Conservation (phyloP, 2,329 filamentous ascomycete species). For the Colletotrichum trifolii region DNA sequence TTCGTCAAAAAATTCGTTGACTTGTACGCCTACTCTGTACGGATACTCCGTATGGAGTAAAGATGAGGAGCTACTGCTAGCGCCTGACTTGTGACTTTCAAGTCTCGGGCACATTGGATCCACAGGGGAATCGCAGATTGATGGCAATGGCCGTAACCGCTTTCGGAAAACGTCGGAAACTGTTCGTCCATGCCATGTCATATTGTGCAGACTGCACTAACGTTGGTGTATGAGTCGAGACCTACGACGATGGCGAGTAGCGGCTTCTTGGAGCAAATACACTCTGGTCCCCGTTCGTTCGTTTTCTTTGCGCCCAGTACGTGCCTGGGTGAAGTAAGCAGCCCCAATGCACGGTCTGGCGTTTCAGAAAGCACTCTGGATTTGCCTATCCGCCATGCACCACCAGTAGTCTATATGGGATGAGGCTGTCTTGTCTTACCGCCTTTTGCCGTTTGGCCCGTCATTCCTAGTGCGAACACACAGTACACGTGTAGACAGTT, state of each 20-base stretch:
- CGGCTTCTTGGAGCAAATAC: neutral
- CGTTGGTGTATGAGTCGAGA: too few relatives aligned
- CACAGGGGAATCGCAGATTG: too few relatives aligned
- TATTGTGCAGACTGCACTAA: neutral
- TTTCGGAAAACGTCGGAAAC: neutral
- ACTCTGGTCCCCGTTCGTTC: neutral
- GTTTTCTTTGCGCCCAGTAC: neutral
- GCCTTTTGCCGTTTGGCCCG: slow-evolving; percentile 20
- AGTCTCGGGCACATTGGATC: too few relatives aligned
- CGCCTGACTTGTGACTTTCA: too few relatives aligned
- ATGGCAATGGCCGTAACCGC: too few relatives aligned
- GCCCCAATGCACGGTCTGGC: slow-evolving; percentile 25
- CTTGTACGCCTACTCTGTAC: too few relatives aligned
- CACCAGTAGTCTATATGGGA: neutral
- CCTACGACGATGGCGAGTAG: too few relatives aligned
- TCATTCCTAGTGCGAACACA: slow-evolving; percentile 8
- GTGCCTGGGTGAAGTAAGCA: neutral
- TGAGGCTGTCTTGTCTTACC: slow-evolving; percentile 13
- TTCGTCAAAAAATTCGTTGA: too few relatives aligned
- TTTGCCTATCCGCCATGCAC: slow-evolving; percentile 20
- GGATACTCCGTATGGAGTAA: too few relatives aligned
- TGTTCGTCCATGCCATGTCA: neutral
- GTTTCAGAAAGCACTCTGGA: slow-evolving; percentile 25
- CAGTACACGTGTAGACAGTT: too few relatives aligned
- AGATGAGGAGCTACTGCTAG: too few relatives aligned